Percentiles rank a stretch among this genome's conserved stretches.
phyloP scores from a whole-genome alignment of 495 filamentous ascomycete species.

The Xylaria intraflava region DNA sequence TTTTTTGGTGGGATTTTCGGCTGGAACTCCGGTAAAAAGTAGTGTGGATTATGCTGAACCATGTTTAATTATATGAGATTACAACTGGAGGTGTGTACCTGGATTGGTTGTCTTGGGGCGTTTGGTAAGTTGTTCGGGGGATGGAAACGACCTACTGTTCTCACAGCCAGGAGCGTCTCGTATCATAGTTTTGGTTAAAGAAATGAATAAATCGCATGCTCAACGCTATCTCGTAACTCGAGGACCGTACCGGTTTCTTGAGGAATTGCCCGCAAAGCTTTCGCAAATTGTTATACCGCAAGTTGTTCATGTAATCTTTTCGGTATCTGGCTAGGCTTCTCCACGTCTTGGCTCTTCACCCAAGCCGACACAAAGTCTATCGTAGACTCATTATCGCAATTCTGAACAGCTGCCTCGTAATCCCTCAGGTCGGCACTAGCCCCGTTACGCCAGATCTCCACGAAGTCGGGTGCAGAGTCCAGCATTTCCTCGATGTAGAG shows the following conservation, averaged over 20 bases:
- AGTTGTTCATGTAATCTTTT: slow-evolving; percentile 12
- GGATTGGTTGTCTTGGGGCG: too few relatives aligned
- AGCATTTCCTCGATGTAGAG: slow-evolving; percentile 30
- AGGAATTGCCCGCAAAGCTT: not conserved
- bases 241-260: too few relatives aligned
- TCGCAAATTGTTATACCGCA: not conserved
- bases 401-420: slow-evolving; percentile 22
- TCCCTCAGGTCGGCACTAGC: slow-evolving; percentile 12
- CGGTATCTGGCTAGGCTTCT: not conserved
- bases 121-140: too few relatives aligned
- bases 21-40: not conserved
- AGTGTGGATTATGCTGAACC: too few relatives aligned
- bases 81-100: too few relatives aligned
- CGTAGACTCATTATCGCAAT: slow-evolving; percentile 24
- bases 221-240: too few relatives aligned
- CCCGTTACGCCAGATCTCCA: slow-evolving; percentile 10
- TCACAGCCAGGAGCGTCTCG: too few relatives aligned
- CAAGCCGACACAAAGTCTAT: slow-evolving; percentile 17
- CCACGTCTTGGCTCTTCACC: slow-evolving; percentile 13
- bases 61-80: too few relatives aligned
- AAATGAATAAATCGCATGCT: too few relatives aligned
- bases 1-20: not conserved
- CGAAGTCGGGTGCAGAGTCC: slow-evolving; percentile 16
- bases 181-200: too few relatives aligned
- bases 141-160: too few relatives aligned